Base-by-base conservation (phyloP, 495 filamentous ascomycete genomes). In the Chaetomium fimeti region DNA sequence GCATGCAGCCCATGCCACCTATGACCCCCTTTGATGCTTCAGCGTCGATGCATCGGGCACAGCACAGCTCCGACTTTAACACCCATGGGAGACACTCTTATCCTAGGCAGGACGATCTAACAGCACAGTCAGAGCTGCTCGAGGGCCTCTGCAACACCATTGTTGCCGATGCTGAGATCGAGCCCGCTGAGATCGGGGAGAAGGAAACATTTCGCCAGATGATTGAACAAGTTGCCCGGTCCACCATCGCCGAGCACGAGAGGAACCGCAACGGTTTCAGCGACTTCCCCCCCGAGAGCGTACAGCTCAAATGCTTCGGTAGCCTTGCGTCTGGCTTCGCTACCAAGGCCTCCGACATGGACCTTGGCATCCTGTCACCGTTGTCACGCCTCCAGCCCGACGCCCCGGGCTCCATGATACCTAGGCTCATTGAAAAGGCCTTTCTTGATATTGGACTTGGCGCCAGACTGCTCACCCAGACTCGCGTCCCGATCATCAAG, bases 401-500 rank as follows among this genome's bases (percentile, higher is more conserved):
- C 68, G 78, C 80, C 61, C 66, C 76, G 1, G 76, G 77, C 42
- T 86, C 84, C 36, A 77, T 81, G 1, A 84, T 87, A 51, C 88
- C 89, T 22, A 79, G 88, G 43, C 63, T 89, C 18, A 67, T 93
- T 12, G 88, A 91, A 69, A 88, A 84, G 66, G 79, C 79, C 2
- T 78, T 94, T n/a, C 78, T 92, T n/a, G 80, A 89, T 5, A 67
- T 79, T 38, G 89, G 88, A 0, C 85, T 85, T 62, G 88, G 88
- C 45, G 89, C 87, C 24, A 80, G 88, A 1, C 74, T 93, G 9
- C 81, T 93, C 9, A 86, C 88, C 24, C 82, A 80, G 42, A 92
- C 91, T 9, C 82, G 90, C 65, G 86, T 92, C 32, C 91, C 91
- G 25, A 93, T 94, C 61, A 86, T 95, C 69, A 91, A 91, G 67